Conservation (phyloP, 768 basidiomycete species). For the Leccinum uliginosum region DNA sequence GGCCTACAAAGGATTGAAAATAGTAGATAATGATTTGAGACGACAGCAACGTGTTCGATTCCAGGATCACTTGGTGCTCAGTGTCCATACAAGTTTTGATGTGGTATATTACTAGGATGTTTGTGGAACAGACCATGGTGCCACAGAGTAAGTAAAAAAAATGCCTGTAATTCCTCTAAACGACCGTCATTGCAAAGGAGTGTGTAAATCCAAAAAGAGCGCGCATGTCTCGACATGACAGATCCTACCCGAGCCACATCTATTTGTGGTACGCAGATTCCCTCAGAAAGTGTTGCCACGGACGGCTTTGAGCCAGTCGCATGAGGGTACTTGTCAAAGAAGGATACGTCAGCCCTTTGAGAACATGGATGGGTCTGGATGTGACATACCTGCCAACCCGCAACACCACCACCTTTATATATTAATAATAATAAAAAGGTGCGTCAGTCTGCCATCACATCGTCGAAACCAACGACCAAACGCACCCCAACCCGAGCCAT, state of each 20-base stretch:
- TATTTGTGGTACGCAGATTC: no score
- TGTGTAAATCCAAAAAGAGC: no score
- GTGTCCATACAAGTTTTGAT: no score
- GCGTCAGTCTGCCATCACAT: neutral
- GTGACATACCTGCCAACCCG: slow-evolving; percentile 32
- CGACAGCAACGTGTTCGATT: no score
- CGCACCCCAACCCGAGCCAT: slow-evolving; percentile 13
- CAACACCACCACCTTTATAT: slow-evolving; percentile 37
- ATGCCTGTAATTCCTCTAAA: no score
- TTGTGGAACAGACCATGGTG: no score
- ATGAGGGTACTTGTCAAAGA: slow-evolving; percentile 32
- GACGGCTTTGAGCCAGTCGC: slow-evolving; percentile 33
- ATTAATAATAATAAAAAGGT: neutral
- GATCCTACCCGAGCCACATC: no score
- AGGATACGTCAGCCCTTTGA: neutral
- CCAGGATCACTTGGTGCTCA: no score
- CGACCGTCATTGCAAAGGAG: no score
- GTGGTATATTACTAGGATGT: no score
- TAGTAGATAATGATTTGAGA: neutral
- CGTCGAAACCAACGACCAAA: neutral
- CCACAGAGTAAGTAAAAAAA: no score
- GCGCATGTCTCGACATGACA: no score
- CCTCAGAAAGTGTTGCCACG: slow-evolving; percentile 1
- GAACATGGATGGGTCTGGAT: neutral
- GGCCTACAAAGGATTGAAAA: neutral